Evolutionary conservation across 768 basidiomycete genomes (phyloP).

Genomic region (Sporobolomyces pararoseus): DNA sequence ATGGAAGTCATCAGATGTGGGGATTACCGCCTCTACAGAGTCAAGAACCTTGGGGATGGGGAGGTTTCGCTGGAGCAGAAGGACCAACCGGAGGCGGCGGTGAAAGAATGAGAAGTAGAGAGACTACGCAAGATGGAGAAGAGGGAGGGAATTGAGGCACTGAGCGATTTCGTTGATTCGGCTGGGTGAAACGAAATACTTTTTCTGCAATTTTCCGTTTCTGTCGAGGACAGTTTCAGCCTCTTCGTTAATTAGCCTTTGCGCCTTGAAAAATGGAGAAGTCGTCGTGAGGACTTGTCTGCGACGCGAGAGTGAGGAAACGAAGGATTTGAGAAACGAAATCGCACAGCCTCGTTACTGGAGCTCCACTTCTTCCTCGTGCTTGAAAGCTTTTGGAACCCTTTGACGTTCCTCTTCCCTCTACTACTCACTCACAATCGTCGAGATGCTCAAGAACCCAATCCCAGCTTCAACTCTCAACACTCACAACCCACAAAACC

Average conservation of each 20-base stretch:
- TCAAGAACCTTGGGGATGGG: slow-evolving; percentile 9
- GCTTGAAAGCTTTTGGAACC: not conserved
- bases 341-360: not conserved
- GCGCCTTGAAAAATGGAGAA: too few species aligned
- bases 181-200: too few species aligned
- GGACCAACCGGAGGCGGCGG: not conserved
- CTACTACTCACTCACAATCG: not conserved
- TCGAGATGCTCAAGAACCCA: slow-evolving; percentile 1
- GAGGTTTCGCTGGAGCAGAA: not conserved
- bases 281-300: too few species aligned
- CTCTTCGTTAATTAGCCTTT: too few species aligned
- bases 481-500: not conserved
- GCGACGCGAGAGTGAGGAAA: too few species aligned
- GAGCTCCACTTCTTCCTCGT: not conserved
- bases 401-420: not conserved
- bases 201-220: too few species aligned
- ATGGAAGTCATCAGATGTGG: slow-evolving; percentile 7
- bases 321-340: too few species aligned
- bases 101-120: not conserved
- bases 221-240: too few species aligned
- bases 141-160: too few species aligned
- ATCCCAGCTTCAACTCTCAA: slow-evolving; percentile 4
- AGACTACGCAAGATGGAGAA: slow-evolving; percentile 2
- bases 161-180: too few species aligned
- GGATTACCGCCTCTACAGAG: not conserved